phyloP scores from a whole-genome alignment of 176 grass and related monocot species.

The Phragmites australis region DNA sequence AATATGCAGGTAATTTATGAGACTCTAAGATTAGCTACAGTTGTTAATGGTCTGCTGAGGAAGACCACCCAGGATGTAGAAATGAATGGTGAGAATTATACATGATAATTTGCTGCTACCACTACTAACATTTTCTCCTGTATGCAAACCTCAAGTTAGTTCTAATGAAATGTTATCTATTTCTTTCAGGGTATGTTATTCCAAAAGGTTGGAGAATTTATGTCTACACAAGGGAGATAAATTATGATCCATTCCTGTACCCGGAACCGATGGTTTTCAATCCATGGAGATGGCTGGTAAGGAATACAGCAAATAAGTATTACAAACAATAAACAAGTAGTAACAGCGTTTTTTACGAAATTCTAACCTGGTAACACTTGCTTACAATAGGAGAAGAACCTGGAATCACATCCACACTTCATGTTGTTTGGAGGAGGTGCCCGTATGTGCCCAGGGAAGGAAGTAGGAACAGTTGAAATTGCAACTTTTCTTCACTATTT shows the following conservation, averaged over 20 bases:
- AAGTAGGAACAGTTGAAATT: slow-evolving; percentile 83
- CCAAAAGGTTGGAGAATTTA: slow-evolving; percentile 96
- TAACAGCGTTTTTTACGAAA: background rate
- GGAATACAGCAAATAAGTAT: slow-evolving; percentile 16
- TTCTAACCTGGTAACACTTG: slow-evolving; percentile 16
- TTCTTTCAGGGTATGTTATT: slow-evolving; percentile 76
- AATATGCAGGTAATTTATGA: slow-evolving; percentile 73
- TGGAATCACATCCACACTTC: slow-evolving; percentile 86
- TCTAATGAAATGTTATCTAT: slow-evolving; percentile 14
- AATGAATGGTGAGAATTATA: slow-evolving; percentile 69
- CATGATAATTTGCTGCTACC: background rate
- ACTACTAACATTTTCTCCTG: background rate
- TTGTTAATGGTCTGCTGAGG: slow-evolving; percentile 93
- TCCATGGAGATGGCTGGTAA: slow-evolving; percentile 99
- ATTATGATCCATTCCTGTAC: slow-evolving; percentile 86
- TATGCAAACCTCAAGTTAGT: background rate
- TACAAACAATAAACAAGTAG: background rate
- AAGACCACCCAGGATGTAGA: slow-evolving; percentile 91
- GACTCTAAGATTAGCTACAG: slow-evolving; percentile 88
- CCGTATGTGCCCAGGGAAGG: slow-evolving; percentile 90
- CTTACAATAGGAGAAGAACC: slow-evolving; percentile 65
- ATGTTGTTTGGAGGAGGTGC: slow-evolving; percentile 96
- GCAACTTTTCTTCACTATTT: slow-evolving; percentile 94
- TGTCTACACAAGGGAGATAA: slow-evolving; percentile 97
- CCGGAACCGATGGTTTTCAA: slow-evolving; percentile 80